phyloP scores from a whole-genome alignment of 495 filamentous ascomycete species.

The Saxispiralis lemnorum region DNA sequence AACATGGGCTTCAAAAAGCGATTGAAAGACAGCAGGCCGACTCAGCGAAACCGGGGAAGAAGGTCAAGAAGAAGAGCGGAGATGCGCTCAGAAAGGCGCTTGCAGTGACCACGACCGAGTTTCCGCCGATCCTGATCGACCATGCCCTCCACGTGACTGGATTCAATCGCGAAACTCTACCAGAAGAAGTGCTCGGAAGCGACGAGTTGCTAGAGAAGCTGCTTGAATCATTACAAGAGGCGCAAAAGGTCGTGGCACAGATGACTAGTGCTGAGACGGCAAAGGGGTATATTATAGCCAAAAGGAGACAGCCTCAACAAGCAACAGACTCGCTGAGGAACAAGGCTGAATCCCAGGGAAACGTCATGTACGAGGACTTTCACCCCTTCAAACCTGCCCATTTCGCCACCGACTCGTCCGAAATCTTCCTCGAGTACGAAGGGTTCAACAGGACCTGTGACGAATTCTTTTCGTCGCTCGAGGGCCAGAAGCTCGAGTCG shows the following conservation, averaged over 20 bases:
- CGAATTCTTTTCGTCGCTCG: constrained; percentile 89
- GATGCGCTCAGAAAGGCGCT: constrained; percentile 64
- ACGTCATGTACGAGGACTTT: constrained; percentile 77
- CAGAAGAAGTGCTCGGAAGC: constrained; percentile 49
- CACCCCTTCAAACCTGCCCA: constrained; percentile 83
- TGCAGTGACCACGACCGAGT: constrained; percentile 66
- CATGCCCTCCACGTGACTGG: constrained; percentile 54
- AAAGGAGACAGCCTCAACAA: constrained; percentile 24
- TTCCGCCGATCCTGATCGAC: constrained; percentile 70
- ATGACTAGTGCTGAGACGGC: constrained; percentile 40
- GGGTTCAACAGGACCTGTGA: constrained; percentile 87
- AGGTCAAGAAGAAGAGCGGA: constrained; percentile 54
- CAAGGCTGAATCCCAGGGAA: constrained; percentile 23
- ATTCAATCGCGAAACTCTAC: constrained; percentile 47
- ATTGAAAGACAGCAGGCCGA: constrained; percentile 36
- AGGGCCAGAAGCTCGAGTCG: constrained; percentile 81
- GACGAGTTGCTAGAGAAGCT: constrained; percentile 46
- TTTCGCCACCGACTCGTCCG: constrained; percentile 46
- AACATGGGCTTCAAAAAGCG: constrained; percentile 48
- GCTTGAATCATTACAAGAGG: constrained; percentile 46
- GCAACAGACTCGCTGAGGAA: constrained; percentile 14
- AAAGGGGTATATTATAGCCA: constrained; percentile 81
- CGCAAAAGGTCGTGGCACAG: constrained; percentile 41
- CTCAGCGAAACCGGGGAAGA: constrained; percentile 37
- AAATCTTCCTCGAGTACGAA: constrained; percentile 53